phyloP scores from a whole-genome alignment of 805 yeast genomes.

The Nakazawaea ishiwadae region DNA sequence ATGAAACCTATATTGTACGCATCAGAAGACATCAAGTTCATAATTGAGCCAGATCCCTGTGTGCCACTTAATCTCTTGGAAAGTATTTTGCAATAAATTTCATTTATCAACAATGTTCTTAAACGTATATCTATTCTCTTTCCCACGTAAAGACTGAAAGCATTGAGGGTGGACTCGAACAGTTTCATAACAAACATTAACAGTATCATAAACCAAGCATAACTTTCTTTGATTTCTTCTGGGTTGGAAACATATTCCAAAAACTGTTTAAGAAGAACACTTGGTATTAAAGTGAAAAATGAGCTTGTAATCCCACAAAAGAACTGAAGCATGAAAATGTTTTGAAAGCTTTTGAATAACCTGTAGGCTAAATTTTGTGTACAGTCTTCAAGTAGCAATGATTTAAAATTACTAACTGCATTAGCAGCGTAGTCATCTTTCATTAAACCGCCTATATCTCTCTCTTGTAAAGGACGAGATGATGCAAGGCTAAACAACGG shows the following conservation, averaged over 20 bases:
- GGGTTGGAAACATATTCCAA: slow-evolving; percentile 83
- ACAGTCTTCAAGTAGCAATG: too few species aligned
- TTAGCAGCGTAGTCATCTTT: slow-evolving; percentile 75
- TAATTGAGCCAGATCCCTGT: neutral
- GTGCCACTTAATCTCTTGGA: slow-evolving; percentile 39
- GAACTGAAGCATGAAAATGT: slow-evolving; percentile 58
- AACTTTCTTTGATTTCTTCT: slow-evolving; percentile 45
- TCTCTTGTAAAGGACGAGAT: slow-evolving; percentile 39
- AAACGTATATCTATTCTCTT: slow-evolving; percentile 89
- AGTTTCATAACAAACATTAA: slow-evolving; percentile 64
- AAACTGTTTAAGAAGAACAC: slow-evolving; percentile 68
- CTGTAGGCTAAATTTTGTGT: slow-evolving; percentile 31
- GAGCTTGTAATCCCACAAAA: slow-evolving; percentile 70
- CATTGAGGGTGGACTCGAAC: slow-evolving; percentile 57
- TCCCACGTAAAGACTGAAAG: slow-evolving; percentile 83
- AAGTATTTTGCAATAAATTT: slow-evolving; percentile 88
- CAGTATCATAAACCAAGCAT: slow-evolving; percentile 86
- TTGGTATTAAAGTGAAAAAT: slow-evolving; percentile 66
- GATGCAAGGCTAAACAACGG: slow-evolving; percentile 42
- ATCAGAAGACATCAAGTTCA: slow-evolving; percentile 12
- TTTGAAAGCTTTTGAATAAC: slow-evolving; percentile 57
- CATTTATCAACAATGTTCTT: slow-evolving; percentile 86
- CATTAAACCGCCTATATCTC: slow-evolving; percentile 81
- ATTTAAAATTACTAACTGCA: slow-evolving; percentile 60
- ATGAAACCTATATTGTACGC: slow-evolving; percentile 7